Base-by-base conservation (phyloP, 208 protist genomes). In the Acanthamoeba healyi region DNA sequence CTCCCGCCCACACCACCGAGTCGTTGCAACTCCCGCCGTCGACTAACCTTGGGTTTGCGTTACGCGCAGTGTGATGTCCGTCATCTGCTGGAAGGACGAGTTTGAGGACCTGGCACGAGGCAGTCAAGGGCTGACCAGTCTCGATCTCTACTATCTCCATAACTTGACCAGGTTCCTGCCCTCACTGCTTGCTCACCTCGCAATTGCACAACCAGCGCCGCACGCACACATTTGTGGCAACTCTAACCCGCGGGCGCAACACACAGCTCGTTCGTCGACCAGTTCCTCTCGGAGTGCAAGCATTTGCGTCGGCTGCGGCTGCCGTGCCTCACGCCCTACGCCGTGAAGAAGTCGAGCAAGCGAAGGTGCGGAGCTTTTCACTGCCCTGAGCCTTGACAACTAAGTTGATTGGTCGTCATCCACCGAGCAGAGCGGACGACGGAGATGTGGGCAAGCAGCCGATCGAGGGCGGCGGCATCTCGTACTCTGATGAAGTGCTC, bases 111-210 rank as follows among this genome's bases (percentile, higher is more conserved):
- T 93, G 63, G 87, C 87, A 7, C 61, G 40, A n/a, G 79, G 61
- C 42, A 58, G 40, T 42, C 14, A 46, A 32, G 63, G 42, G 0
- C 87, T 93, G 15, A 93, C 67, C 15, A 58, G 40, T 22, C 44
- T 93, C n/a, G 87, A 93, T 32, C 63, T 93, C 32, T 93, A 93
- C 44, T 93, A 93, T 26, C 49, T 46, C 19, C 56, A 93, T 36
- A 93, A 93, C 63, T 40, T 93, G 24, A 67, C 44, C 14, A 89
- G 40, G 44, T 58, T n/a, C n/a, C n/a, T n/a, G n/a, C n/a, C n/a
- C n/a, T n/a, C n/a, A 88, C 4, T 7, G 19, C 70, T 32, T 82
- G 32, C 61, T 56, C 26, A 87, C 26, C 10, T 36, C 74, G 12
- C 36, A 42, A n/a, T 6, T 19, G 10, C 42, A 0, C 46, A 40